Conservation (phyloP, 1,284 basidiomycete species). For the Singerocomus inundabilis region DNA sequence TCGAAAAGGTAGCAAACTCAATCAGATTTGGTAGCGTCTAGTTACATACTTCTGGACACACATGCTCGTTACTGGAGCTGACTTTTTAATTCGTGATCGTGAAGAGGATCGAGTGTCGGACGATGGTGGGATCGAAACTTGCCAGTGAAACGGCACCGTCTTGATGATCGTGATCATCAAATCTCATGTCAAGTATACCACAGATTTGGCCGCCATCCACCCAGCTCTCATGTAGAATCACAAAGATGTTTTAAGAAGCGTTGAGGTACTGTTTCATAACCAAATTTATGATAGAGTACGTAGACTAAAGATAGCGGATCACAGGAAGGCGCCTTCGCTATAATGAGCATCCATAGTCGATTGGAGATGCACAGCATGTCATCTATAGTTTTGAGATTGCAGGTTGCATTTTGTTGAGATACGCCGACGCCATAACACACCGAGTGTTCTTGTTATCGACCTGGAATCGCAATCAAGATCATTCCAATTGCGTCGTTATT, state of each 20-base stretch:
- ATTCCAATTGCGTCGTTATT: conserved; percentile 13
- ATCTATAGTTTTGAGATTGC: conserved; percentile 36
- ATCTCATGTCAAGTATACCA: no score
- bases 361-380: conserved; percentile 15
- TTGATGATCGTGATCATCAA: no score
- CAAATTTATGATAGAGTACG: background rate
- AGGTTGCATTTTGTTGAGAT: conserved; percentile 70
- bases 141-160: no score
- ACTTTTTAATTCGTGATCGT: no score
- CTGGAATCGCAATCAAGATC: conserved; percentile 34
- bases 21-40: no score
- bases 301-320: conserved; percentile 23
- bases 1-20: no score
- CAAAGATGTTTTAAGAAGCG: conserved; percentile 8
- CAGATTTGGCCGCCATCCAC: no score
- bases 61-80: no score
- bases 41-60: no score
- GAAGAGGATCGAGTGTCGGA: no score
- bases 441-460: conserved; percentile 55
- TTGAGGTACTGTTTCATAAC: conserved; percentile 1
- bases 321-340: conserved; percentile 20
- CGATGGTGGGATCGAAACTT: no score
- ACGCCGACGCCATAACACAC: conserved; percentile 57
- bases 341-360: conserved; percentile 18
- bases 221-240: background rate